Evolutionary conservation across 1,139 yeast genomes (phyloP), one percentile per base, ranked within the genome.

Genomic region (Tardiomyces digboiensis): DNA sequence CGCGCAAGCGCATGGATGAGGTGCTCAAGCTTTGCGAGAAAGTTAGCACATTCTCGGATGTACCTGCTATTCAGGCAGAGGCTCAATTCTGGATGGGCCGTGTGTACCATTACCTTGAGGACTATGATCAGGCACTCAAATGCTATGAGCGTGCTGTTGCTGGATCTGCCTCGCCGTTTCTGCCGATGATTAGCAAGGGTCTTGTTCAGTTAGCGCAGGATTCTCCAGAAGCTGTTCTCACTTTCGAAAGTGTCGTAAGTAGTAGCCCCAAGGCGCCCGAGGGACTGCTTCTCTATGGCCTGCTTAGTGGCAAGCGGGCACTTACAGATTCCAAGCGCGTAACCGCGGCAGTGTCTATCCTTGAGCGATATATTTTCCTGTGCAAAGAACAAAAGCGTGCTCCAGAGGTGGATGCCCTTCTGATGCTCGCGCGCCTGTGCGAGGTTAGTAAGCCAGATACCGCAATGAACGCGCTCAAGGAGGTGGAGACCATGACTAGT

Each of bases 11-110:
- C 18, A 75, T 71, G 55, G 76, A 73, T 1, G 58, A 68, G 2
- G 91, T 84, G 1, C 70, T 76, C 47, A 72, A 72, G 44, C 70
- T 88, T 20, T 70, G 82, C 42, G 68, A 73, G 22, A 68, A 71
- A 38, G 79, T 82, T 16, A 61, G 77, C 10, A 53, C 64, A 5
- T 58, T 64, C 20, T 64, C 72, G 0, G 66, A 67, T 19, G 58
- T 67, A 21, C 63, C 71, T 2, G 51, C 61, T 7, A 66, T 84
- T 2, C 67, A 76, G 40, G 81, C 94, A n/a, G 94, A 85, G 53
- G 83, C 91, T 19, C 70, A 82, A 23, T 83, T 84, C 52, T 88
- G 97, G 96, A 71, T 81, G 52, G 97, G 87, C 13, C 75, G 97
- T 59, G 81, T 85, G 16, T 71, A 76, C 45, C 88, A 82, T 55